phyloP scores from a whole-genome alignment of 768 basidiomycete genomes.

The Pholiota conissans region DNA sequence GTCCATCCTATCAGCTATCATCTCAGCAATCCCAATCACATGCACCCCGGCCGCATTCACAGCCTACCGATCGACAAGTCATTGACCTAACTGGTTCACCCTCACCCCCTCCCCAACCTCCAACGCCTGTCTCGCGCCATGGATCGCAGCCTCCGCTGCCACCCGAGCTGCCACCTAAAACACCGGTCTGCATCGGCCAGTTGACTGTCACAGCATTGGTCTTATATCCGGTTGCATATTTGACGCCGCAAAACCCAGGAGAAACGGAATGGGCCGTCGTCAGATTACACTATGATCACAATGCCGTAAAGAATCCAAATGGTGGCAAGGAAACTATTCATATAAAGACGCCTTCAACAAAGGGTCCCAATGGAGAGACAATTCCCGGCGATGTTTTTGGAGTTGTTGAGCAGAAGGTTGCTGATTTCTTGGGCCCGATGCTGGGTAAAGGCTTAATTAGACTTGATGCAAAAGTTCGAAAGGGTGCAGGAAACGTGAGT shows the following conservation, averaged over 20 bases:
- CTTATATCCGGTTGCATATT: conserved; percentile 76
- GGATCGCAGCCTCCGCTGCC: conserved; percentile 36
- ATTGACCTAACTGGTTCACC: conserved; percentile 79
- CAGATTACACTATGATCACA: conserved; percentile 70
- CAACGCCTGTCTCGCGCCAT: conserved; percentile 15
- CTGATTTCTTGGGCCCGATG: conserved; percentile 78
- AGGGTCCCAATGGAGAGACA: conserved; percentile 52
- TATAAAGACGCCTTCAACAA: conserved; percentile 63
- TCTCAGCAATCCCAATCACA: conserved; percentile 25
- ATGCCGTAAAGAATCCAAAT: conserved; percentile 50
- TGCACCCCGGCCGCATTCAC: conserved; percentile 13
- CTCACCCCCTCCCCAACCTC: conserved; percentile 42
- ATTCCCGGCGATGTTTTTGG: conserved; percentile 69
- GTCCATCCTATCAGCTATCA: conserved; percentile 21
- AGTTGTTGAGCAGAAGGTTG: conserved; percentile 85
- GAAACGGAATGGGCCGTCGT: conserved; percentile 71
- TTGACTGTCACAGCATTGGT: conserved; percentile 82
- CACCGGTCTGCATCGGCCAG: conserved; percentile 87
- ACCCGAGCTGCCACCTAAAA: conserved; percentile 70
- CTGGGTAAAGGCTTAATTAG: conserved; percentile 82
- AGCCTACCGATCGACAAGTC: conserved; percentile 45
- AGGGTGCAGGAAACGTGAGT: conserved; percentile 63
- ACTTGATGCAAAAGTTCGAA: conserved; percentile 74
- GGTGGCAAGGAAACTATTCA: conserved; percentile 73
- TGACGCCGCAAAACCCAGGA: conserved; percentile 45